Evolutionary conservation across 441 rosid genomes (phyloP).

Genomic region (Euphorbia corollata): DNA sequence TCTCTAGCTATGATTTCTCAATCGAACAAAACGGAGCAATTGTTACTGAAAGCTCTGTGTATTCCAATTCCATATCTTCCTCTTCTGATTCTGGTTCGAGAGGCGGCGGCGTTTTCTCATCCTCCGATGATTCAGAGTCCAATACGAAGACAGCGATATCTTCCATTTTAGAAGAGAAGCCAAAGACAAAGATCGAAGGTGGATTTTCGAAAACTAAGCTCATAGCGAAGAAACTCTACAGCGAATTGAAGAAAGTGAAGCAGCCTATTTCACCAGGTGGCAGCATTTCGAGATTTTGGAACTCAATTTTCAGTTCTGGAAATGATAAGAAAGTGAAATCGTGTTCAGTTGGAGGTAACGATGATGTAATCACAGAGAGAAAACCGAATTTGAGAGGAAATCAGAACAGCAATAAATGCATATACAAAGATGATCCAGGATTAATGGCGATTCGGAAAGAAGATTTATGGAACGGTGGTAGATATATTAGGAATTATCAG

Average conservation of each 20-base stretch:
- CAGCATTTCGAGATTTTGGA: conserved; percentile 51
- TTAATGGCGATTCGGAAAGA: conserved; percentile 23
- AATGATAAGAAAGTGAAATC: conserved; percentile 65
- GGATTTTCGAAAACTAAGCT: conserved; percentile 46
- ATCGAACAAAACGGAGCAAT: conserved; percentile 23
- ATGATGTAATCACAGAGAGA: conserved; percentile 47
- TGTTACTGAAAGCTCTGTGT: conserved; percentile 34
- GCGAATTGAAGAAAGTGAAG: conserved; percentile 56
- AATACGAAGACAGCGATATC: conserved; percentile 22
- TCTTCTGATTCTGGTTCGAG: conserved; percentile 34
- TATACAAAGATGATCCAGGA: conserved; percentile 38
- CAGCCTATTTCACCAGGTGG: conserved; percentile 71
- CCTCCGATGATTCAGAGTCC: conserved; percentile 52
- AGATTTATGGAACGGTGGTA: not conserved
- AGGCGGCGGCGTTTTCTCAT: conserved; percentile 19
- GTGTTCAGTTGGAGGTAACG: conserved; percentile 48
- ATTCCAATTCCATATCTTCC: conserved; percentile 37
- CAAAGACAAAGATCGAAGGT: conserved; percentile 24
- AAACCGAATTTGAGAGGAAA: conserved; percentile 38
- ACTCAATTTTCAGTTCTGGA: conserved; percentile 58
- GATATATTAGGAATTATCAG: conserved; percentile 20
- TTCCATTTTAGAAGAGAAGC: conserved; percentile 8
- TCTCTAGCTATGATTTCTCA: not conserved
- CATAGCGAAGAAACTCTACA: conserved; percentile 41
- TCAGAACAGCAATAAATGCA: conserved; percentile 25